A percentile compares a stretch with the other conserved stretches of the same genome.
Conservation (phyloP, 2,329 filamentous ascomycete species). For the Harringtonia lauricola region DNA sequence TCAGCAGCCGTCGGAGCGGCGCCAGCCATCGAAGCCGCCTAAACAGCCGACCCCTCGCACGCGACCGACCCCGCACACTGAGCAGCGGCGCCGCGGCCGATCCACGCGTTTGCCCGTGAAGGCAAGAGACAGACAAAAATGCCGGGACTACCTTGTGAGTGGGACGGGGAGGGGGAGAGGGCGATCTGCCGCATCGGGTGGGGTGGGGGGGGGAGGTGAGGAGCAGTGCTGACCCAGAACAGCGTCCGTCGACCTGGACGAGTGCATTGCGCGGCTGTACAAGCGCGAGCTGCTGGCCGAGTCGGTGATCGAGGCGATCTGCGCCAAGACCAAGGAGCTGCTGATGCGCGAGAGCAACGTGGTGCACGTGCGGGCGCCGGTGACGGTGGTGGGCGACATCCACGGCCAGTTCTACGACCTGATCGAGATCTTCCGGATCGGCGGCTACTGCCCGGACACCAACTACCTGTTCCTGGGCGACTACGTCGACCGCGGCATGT, state of each 20-base stretch:
- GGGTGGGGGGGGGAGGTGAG: background rate
- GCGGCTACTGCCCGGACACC: slow-evolving; percentile 92
- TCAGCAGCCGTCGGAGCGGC: background rate
- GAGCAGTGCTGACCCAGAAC: background rate
- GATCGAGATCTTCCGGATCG: slow-evolving; percentile 98
- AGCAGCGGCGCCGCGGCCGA: background rate
- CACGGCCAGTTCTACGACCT: slow-evolving; percentile 98
- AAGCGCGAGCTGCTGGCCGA: slow-evolving; percentile 92
- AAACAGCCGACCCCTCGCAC: too few relatives aligned
- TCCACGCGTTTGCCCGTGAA: background rate
- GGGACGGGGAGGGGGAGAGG: background rate
- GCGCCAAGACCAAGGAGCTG: slow-evolving; percentile 96
- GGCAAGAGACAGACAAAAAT: slow-evolving; percentile 10
- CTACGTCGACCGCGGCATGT: slow-evolving; percentile 96
- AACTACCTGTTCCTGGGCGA: slow-evolving; percentile 97
- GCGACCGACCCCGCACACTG: too few relatives aligned
- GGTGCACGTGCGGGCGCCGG: slow-evolving; percentile 87
- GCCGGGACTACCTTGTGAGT: slow-evolving; percentile 23
- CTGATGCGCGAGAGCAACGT: slow-evolving; percentile 99
- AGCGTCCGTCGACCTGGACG: slow-evolving; percentile 96
- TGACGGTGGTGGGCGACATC: slow-evolving; percentile 96
- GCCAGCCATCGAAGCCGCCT: too few relatives aligned
- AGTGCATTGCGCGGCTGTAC: slow-evolving; percentile 94
- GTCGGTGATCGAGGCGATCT: slow-evolving; percentile 97
- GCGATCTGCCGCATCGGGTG: too few relatives aligned